These are phyloP conservation scores for Diplodia seriata DNA, from an alignment of 2,329 filamentous ascomycete species.

Conservation along the genomic window DNA sequence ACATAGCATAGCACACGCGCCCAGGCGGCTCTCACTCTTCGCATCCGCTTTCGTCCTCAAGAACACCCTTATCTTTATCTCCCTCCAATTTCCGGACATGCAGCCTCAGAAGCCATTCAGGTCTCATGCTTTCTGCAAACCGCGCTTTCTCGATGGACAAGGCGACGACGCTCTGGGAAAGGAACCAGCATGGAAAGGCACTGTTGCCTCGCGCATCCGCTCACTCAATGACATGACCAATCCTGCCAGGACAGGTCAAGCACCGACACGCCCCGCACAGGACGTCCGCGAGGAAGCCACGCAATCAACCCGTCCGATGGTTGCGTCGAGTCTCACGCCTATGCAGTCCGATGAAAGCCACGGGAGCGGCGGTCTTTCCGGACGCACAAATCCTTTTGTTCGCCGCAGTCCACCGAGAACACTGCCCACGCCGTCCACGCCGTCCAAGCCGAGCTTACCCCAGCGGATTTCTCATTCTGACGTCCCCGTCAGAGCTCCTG, in stretches of 20 bases:
- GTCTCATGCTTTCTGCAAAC: constrained; percentile 10
- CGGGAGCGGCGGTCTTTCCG: neutral
- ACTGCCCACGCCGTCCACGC: neutral
- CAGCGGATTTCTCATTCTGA: constrained; percentile 10
- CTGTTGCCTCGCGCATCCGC: constrained; percentile 31
- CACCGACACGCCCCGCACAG: neutral
- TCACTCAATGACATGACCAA: constrained; percentile 20
- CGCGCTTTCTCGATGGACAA: constrained; percentile 27
- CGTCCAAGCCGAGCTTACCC: neutral
- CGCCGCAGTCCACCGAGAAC: constrained; percentile 2
- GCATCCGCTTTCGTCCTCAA: neutral
- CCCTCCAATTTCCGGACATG: neutral
- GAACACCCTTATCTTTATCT: neutral
- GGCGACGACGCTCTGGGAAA: constrained; percentile 2
- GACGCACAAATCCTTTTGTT: constrained; percentile 26
- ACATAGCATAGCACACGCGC: neutral
- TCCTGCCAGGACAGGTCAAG: neutral
- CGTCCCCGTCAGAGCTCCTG: constrained; percentile 11
- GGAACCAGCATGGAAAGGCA: constrained; percentile 11
- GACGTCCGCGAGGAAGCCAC: neutral
- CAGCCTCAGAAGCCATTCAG: neutral
- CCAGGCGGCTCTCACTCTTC: neutral
- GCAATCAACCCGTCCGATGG: neutral
- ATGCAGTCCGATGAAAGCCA: neutral
- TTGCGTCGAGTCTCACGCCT: neutral